Conservation (phyloP, 495 filamentous ascomycete species). For the Trichoderma virens region DNA sequence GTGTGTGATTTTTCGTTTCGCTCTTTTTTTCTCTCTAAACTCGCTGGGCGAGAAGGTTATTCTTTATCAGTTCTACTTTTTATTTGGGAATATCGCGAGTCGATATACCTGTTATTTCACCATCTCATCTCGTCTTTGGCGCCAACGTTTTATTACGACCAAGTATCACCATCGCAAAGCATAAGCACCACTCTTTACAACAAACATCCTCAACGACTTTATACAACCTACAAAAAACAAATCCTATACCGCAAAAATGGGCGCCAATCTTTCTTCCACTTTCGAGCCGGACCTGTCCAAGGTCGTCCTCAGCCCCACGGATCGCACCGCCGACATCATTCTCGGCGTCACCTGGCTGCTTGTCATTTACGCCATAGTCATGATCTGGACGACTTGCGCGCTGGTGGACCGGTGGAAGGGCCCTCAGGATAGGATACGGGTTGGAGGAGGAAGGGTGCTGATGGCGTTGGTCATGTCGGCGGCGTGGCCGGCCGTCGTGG, state of each 20-base stretch:
- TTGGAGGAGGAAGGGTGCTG: not conserved
- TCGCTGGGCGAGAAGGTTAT: not conserved
- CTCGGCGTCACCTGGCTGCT: slow-evolving; percentile 25
- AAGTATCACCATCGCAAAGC: not conserved
- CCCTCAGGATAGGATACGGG: slow-evolving; percentile 19
- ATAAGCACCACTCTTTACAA: not conserved
- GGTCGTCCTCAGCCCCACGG: slow-evolving; percentile 18
- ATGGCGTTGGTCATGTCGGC: slow-evolving; percentile 8
- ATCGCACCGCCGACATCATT: slow-evolving; percentile 22
- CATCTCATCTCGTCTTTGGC: not conserved
- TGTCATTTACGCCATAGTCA: slow-evolving; percentile 26
- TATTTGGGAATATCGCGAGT: not conserved
- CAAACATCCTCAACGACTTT: not conserved
- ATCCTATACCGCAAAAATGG: slow-evolving; percentile 18
- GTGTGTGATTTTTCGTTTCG: slow-evolving; percentile 10
- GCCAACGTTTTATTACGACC: not conserved
- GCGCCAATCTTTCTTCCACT: slow-evolving; percentile 23
- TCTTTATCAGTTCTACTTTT: not conserved
- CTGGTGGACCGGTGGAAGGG: slow-evolving; percentile 29
- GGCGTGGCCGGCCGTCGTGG: slow-evolving; percentile 11
- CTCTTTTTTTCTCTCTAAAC: not conserved
- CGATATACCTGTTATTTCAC: not conserved
- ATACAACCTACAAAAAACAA: not conserved
- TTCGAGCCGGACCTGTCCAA: slow-evolving; percentile 22
- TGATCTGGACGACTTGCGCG: slow-evolving; percentile 26